A percentile compares a stretch with the other conserved stretches of the same genome.
Evolutionary conservation across 306 rosid species (phyloP).

Genomic region (Glycine latifolia): DNA sequence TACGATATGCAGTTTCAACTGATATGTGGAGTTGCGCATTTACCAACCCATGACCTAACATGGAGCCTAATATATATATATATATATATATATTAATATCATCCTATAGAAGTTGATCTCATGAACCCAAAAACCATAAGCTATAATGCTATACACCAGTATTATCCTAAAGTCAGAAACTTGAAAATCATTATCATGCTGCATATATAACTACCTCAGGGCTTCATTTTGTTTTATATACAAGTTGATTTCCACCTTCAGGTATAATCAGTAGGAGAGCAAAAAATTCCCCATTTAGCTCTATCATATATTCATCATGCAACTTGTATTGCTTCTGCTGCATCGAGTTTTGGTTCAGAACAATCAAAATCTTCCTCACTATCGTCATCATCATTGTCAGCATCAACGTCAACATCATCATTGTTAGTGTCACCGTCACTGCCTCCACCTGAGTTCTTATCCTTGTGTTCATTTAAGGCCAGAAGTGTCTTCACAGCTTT

Average conservation of each 20-base stretch:
- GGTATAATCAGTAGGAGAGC: conserved; percentile 46
- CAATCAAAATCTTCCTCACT: conserved; percentile 48
- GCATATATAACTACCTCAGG: conserved; percentile 46
- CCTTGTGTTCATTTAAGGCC: conserved; percentile 41
- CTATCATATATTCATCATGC: conserved; percentile 41
- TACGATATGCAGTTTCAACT: conserved; percentile 37
- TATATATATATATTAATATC: conserved; percentile 17
- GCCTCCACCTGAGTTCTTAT: conserved; percentile 35
- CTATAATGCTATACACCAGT: conserved; percentile 58
- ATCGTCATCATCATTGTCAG: conserved; percentile 31
- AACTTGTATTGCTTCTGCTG: conserved; percentile 48
- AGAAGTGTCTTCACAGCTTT: conserved; percentile 35
- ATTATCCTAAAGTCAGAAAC: conserved; percentile 50
- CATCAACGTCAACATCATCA: not conserved
- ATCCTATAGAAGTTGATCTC: conserved; percentile 46
- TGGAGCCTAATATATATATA: conserved; percentile 31
- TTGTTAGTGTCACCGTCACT: conserved; percentile 12
- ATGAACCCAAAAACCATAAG: conserved; percentile 43
- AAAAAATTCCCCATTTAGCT: conserved; percentile 35
- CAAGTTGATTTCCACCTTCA: conserved; percentile 54
- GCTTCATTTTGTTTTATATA: conserved; percentile 56
- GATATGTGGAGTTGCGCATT: conserved; percentile 47
- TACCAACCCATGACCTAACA: conserved; percentile 37
- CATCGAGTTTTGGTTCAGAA: conserved; percentile 52
- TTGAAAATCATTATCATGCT: conserved; percentile 40